Percentiles rank a stretch among this genome's conserved stretches.
phyloP scores from a whole-genome alignment of 2,329 filamentous ascomycete species.

The Claviceps arundinis region DNA sequence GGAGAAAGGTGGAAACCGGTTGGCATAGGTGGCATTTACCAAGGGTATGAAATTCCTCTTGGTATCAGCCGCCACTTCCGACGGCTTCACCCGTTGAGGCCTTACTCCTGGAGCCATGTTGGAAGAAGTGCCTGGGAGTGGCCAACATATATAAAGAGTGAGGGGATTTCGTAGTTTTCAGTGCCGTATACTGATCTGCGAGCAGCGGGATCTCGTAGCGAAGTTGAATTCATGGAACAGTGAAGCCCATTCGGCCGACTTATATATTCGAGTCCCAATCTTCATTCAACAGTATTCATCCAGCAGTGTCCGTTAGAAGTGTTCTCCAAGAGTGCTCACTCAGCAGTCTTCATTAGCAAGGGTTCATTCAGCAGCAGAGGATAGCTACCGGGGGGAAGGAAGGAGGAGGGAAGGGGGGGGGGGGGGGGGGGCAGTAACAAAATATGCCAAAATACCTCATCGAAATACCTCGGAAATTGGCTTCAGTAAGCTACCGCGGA shows the following conservation, averaged over 20 bases:
- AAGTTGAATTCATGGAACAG: slow-evolving; percentile 8
- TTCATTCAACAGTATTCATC: not conserved
- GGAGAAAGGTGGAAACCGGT: slow-evolving; percentile 43
- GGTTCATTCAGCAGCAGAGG: no score
- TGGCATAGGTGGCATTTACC: slow-evolving; percentile 42
- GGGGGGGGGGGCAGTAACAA: no score
- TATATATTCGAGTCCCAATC: slow-evolving; percentile 3
- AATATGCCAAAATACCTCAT: not conserved
- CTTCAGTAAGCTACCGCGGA: not conserved
- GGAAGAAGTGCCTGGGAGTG: not conserved
- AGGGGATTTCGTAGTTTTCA: not conserved
- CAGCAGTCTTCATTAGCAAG: no score
- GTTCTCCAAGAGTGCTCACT: no score
- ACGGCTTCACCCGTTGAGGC: slow-evolving; percentile 21
- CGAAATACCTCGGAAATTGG: slow-evolving; percentile 6
- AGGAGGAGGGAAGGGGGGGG: no score
- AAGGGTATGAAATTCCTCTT: slow-evolving; percentile 56
- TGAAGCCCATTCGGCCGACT: slow-evolving; percentile 1
- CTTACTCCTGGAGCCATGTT: slow-evolving; percentile 20
- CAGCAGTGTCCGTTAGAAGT: no score
- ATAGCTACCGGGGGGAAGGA: no score
- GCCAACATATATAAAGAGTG: not conserved
- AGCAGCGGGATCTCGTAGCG: not conserved
- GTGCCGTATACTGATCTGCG: not conserved
- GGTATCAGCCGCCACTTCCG: slow-evolving; percentile 61